Percentiles rank a stretch among this genome's conserved stretches.
Conservation (phyloP, 2,329 filamentous ascomycete genomes). For the Talaromyces rugulosus region DNA sequence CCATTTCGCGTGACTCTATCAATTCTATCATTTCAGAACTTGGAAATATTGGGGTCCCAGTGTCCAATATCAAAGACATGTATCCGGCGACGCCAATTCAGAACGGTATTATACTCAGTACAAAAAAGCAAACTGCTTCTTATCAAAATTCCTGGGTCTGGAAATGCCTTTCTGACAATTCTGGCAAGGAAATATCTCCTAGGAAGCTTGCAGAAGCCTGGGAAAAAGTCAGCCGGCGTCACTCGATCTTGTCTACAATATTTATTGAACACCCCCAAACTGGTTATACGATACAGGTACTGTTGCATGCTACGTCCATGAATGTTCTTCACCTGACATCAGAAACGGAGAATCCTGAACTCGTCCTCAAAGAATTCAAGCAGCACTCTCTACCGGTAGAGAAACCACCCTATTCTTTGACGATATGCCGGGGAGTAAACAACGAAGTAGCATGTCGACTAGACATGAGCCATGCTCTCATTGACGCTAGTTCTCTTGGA, state of each 20-base stretch:
- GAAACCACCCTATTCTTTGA: background rate
- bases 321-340: background rate
- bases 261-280: background rate
- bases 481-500: slow-evolving; percentile 10
- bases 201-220: background rate
- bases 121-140: background rate
- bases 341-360: background rate
- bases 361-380: background rate
- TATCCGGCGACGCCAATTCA: background rate
- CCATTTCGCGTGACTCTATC: background rate
- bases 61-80: background rate
- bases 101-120: slow-evolving; percentile 7
- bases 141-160: background rate
- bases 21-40: background rate
- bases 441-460: slow-evolving; percentile 28
- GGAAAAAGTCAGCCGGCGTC: background rate
- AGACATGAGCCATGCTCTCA: slow-evolving; percentile 31
- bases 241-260: slow-evolving; percentile 1
- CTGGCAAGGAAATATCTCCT: background rate
- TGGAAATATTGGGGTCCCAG: background rate
- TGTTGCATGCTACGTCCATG: background rate
- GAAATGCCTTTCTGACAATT: background rate
- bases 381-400: background rate
- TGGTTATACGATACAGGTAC: background rate
- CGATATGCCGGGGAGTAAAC: background rate